Conservation (phyloP, 2,329 filamentous ascomycete species). For the Huntiella moniliformis region DNA sequence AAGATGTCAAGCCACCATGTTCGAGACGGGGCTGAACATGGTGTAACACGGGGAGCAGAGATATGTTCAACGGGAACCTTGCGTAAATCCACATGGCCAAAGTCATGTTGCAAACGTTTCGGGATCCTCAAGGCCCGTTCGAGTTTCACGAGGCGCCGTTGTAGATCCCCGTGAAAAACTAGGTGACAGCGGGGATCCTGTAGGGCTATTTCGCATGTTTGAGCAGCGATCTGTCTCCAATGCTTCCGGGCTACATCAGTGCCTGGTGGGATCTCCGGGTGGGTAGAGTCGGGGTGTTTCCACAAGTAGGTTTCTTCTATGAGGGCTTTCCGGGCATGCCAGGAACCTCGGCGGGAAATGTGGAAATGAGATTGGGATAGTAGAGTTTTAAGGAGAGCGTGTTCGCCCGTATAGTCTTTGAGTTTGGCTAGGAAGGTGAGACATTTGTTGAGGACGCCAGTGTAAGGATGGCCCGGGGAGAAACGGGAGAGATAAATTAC, state of each 20-base stretch:
- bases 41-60: no score
- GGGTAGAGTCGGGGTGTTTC: slow-evolving; percentile 21
- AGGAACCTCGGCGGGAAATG: slow-evolving; percentile 62
- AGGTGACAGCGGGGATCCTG: slow-evolving; percentile 80
- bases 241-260: slow-evolving; percentile 46
- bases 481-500: slow-evolving; percentile 78
- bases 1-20: slow-evolving; percentile 68
- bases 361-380: slow-evolving; percentile 73
- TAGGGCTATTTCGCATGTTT: slow-evolving; percentile 70
- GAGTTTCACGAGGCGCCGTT: slow-evolving; percentile 82
- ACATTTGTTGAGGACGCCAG: slow-evolving; percentile 78
- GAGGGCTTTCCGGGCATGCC: slow-evolving; percentile 91
- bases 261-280: slow-evolving; percentile 19
- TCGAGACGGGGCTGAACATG: slow-evolving; percentile 42
- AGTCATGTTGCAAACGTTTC: slow-evolving; percentile 78
- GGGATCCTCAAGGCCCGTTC: slow-evolving; percentile 70
- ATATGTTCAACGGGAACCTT: no score
- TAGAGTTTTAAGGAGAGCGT: slow-evolving; percentile 54
- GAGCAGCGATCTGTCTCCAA: slow-evolving; percentile 59
- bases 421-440: slow-evolving; percentile 60
- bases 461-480: slow-evolving; percentile 83
- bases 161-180: slow-evolving; percentile 84
- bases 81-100: slow-evolving; percentile 62
- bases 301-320: slow-evolving; percentile 93
- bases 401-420: slow-evolving; percentile 62